Evolutionary conservation across 495 filamentous ascomycete genomes (phyloP), one percentile per base, ranked within the genome.

Genomic region (Talaromyces borbonicus): DNA sequence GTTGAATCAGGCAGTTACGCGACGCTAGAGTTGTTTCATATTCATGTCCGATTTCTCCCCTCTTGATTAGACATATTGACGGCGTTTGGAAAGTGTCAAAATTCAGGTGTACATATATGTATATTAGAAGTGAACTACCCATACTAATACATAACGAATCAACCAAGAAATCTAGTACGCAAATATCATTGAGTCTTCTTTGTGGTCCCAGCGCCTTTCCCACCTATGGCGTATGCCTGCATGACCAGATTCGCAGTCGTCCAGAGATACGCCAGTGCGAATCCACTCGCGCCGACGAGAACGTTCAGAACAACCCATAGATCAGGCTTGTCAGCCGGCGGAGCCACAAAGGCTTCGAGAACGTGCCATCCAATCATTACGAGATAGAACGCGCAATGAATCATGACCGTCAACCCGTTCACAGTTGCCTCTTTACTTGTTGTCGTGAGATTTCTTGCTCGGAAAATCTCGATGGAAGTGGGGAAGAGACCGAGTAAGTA

Each of bases 231-330:
- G 14, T 58, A 52, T 40, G 80, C 81, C 56, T 87, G 78, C 44
- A 68, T 62, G 30, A 86, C 61, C 49, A 95, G 52, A 50, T 74
- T 79, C 75, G 76, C 81, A 43, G 88, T 60, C 55, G 87, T 94
- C 93, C 93, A 97, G 4, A 90, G 58, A 61, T 94, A 95, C 55
- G 87, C 90, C 18, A 94, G 62, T 0, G 78, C 78, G 56, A 96
- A 98, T 2, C 87, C 90, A 8, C 74, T 83, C 22, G 84, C 84
- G 5, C 90, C 92, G 7, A 97, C 66, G 18, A 86, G 73, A 2
- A 88, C 90, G 53, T 97, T 97, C 8, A 80, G 64, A 1, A 98
- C 93, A 6, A 90, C 81, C 88, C 89, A 97, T 8, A 98, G 61
- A 68, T 98, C 92, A 9, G 92, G 92, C 57, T 90, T 95, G 24